These are phyloP conservation scores for Excoecaria agallocha DNA, from an alignment of 345 rosid species.

Conservation along the genomic window DNA sequence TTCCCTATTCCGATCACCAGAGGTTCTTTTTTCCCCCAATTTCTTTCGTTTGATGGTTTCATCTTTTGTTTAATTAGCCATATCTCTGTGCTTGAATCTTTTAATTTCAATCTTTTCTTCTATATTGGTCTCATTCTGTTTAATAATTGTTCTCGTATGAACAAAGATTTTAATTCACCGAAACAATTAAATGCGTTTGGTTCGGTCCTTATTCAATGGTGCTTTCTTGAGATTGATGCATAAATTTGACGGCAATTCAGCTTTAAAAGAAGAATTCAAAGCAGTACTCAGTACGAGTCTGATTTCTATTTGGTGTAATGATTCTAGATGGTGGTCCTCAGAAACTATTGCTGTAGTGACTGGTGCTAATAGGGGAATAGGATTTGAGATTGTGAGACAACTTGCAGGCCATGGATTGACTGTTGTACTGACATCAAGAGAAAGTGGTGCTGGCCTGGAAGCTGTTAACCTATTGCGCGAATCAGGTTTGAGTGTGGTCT, in stretches of 20 bases:
- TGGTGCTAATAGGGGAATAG: slow-evolving; percentile 90
- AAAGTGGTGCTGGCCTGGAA: slow-evolving; percentile 68
- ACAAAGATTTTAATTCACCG: slow-evolving; percentile 40
- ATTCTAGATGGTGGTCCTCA: slow-evolving; percentile 84
- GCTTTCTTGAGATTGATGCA: neutral
- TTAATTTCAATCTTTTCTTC: neutral
- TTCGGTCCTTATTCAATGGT: no score
- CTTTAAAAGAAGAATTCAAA: neutral
- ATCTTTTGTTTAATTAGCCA: neutral
- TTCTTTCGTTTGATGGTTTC: neutral
- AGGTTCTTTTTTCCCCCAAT: slow-evolving; percentile 37
- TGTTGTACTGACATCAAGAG: slow-evolving; percentile 74
- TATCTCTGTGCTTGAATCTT: neutral
- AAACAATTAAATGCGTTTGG: no score
- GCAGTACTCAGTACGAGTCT: neutral
- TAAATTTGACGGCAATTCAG: neutral
- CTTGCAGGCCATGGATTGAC: slow-evolving; percentile 82
- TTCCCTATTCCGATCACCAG: slow-evolving; percentile 91
- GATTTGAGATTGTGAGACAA: slow-evolving; percentile 88
- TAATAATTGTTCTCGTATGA: no score
- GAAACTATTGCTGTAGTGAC: slow-evolving; percentile 89
- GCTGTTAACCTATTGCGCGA: slow-evolving; percentile 75
- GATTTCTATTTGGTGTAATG: slow-evolving; percentile 3
- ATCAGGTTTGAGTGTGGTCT: slow-evolving; percentile 75
- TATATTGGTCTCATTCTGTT: neutral